phyloP scores from a whole-genome alignment of 805 yeast genomes.

The Hanseniaspora clermontiae region DNA sequence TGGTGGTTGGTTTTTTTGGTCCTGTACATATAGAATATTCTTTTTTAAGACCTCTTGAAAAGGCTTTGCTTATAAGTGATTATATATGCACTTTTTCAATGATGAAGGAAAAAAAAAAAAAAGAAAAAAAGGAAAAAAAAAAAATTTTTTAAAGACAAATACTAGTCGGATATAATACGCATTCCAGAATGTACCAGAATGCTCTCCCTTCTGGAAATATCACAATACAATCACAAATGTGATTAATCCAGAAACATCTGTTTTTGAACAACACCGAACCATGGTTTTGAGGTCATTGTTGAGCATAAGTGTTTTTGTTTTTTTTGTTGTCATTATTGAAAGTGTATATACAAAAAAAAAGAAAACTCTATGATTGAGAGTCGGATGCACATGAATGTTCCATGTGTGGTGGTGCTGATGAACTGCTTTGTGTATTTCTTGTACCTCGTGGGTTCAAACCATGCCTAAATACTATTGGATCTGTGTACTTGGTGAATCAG shows the following conservation, averaged over 20 bases:
- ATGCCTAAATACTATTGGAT: not conserved
- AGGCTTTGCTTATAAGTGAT: not conserved
- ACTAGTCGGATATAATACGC: not conserved
- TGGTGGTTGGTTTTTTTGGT: not conserved
- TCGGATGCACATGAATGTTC: not conserved
- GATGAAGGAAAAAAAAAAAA: not conserved
- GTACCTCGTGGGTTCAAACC: not conserved
- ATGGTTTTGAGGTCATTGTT: no score
- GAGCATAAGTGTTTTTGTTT: no score
- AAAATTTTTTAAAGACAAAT: not conserved
- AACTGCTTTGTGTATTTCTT: not conserved
- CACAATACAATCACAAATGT: no score
- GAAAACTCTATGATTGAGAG: not conserved
- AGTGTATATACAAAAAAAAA: not conserved
- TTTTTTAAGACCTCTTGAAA: not conserved
- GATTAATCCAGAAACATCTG: no score
- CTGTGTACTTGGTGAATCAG: not conserved
- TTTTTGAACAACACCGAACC: no score
- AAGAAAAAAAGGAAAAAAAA: not conserved
- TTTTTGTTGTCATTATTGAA: no score
- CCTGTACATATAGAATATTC: not conserved
- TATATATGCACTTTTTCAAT: no score
- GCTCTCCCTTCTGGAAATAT: not conserved
- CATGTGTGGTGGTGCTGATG: not conserved
- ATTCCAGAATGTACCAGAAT: constrained; percentile 2